A percentile compares a stretch with the other conserved stretches of the same genome.
Evolutionary conservation across 73 alveolate genomes (phyloP).

Genomic region (Durusdinium trenchii): DNA sequence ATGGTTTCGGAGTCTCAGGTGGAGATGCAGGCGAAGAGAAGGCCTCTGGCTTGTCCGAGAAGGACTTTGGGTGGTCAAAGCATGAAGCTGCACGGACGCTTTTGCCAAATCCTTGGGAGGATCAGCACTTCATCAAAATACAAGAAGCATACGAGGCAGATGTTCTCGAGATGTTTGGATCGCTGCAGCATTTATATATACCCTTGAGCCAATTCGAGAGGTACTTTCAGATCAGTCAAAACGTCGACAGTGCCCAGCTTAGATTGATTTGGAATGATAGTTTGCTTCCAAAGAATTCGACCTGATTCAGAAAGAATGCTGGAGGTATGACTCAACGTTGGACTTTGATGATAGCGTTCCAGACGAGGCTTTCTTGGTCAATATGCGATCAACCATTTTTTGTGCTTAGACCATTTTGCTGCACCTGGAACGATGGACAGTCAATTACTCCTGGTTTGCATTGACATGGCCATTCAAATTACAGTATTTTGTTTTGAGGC

Average conservation of each 20-base stretch:
- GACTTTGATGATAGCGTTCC: conserved; percentile 88
- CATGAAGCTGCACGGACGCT: neutral
- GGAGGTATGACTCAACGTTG: conserved; percentile 85
- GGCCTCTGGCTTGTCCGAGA: conserved; percentile 47
- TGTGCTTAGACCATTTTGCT: too few relatives aligned
- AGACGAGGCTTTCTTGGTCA: conserved; percentile 23
- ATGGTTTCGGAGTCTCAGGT: neutral
- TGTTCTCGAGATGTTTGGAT: neutral
- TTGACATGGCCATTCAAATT: too few relatives aligned
- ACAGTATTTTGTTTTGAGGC: neutral
- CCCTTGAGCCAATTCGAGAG: neutral
- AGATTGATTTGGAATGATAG: neutral
- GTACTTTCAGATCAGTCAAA: conserved; percentile 63
- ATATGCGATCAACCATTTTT: neutral
- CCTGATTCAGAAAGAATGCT: neutral
- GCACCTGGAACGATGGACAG: too few relatives aligned
- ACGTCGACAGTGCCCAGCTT: conserved; percentile 62
- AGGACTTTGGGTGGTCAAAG: neutral
- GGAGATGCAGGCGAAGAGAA: conserved; percentile 56
- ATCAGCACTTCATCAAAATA: conserved; percentile 76
- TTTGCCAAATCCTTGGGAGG: conserved; percentile 14
- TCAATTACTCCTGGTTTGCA: too few relatives aligned
- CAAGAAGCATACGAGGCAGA: conserved; percentile 92
- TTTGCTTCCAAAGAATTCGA: neutral
- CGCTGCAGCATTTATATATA: neutral